Evolutionary conservation across 2,329 filamentous ascomycete species (phyloP), one percentile per base, ranked within the genome.

Genomic region (Fusarium kyushuense): DNA sequence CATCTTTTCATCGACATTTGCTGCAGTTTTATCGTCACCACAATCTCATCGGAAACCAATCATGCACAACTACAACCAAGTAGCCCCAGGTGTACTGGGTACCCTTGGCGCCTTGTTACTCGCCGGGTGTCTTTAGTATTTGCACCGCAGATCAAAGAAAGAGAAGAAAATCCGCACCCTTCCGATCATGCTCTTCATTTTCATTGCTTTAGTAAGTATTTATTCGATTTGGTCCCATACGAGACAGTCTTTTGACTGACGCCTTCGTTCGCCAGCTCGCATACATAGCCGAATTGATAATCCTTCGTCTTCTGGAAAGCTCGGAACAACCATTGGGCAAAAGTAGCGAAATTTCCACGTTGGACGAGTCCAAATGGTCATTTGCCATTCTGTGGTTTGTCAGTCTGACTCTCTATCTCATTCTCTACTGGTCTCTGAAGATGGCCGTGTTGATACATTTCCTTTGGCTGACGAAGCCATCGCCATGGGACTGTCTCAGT

Each of bases 341-440:
- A 25, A 25, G 4, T 25, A 25, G 5, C 23, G 23, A 25, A 5
- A 25, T 5, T 25, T 25, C 5, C 23, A 25, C 23, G 23, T n/a
- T n/a, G n/a, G n/a, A n/a, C n/a, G n/a, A 25, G 23, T 8, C 1
- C 48, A 72, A 10, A 81, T 5, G 5, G 23, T 25, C 23, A 7
- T 25, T 25, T 25, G 23, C 23, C 7, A 25, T 4, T 25, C 80
- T 13, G 70, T 84, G 87, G 58, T 72, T 89, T 7, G 74, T 82
- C 1, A 84, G 84, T 8, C 87, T 84, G 84, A 79, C 82, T 12
- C 73, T 82, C 16, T 88, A 88, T 65, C 81, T 80, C 1, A 72
- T 80, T 6, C 72, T 87, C 19, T 49, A 36, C 46, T 19, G 23
- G 21, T 8, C n/a, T 27, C 21, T 36, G 12, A 49, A 49, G 46